A percentile compares a stretch with the other conserved stretches of the same genome.
These are phyloP conservation scores for Rhododendron molle DNA, from an alignment of 148 eudicot genomes.

Conservation along the genomic window DNA sequence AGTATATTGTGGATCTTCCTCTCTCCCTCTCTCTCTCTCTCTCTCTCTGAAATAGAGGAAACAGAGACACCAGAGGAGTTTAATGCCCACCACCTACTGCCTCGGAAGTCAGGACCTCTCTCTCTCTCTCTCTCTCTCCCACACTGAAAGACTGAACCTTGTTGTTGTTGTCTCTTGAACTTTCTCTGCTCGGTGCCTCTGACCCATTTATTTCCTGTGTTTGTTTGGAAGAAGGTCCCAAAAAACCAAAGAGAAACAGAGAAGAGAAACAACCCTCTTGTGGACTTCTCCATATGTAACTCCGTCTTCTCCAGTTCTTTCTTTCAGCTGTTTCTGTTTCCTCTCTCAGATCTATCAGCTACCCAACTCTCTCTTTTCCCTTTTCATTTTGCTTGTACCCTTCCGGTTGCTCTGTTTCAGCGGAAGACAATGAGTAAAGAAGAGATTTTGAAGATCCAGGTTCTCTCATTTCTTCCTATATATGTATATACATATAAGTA, in stretches of 20 bases:
- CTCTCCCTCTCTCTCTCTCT: background rate
- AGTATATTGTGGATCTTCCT: background rate
- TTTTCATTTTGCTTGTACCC: background rate
- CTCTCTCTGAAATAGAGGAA: constrained; percentile 60
- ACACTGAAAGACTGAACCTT: constrained; percentile 13
- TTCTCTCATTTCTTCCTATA: constrained; percentile 3
- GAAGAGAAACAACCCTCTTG: background rate
- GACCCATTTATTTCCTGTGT: constrained; percentile 15
- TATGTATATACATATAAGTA: background rate
- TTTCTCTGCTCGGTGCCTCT: constrained; percentile 12
- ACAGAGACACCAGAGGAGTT: constrained; percentile 25
- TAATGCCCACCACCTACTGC: constrained; percentile 62
- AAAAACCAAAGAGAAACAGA: background rate
- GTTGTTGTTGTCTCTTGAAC: constrained; percentile 1
- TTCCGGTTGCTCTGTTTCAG: constrained; percentile 7
- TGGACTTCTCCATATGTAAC: background rate
- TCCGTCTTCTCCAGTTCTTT: background rate
- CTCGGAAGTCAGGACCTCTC: constrained; percentile 10
- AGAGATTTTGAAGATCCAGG: constrained; percentile 95
- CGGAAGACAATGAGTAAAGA: constrained; percentile 73
- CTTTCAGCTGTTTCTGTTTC: background rate
- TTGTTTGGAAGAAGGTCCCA: background rate
- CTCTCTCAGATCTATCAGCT: constrained; percentile 37
- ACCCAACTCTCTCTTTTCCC: background rate
- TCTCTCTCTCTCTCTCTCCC: constrained; percentile 9